phyloP scores from a whole-genome alignment of 495 filamentous ascomycete genomes.

The Penicillium alfredii region DNA sequence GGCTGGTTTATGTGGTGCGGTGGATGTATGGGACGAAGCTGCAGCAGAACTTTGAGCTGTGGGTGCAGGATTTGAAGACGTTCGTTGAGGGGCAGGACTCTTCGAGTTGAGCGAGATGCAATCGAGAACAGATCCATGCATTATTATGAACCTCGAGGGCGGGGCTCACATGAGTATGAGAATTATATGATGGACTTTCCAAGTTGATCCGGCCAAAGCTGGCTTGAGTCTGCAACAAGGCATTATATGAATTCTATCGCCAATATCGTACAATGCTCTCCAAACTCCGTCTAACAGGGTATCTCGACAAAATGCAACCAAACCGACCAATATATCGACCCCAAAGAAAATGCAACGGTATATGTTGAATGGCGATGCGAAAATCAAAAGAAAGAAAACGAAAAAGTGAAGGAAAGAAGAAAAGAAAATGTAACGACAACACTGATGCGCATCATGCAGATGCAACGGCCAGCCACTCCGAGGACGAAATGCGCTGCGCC shows the following conservation, averaged over 20 bases:
- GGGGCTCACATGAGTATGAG: too few relatives aligned
- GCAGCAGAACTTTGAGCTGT: conserved; percentile 32
- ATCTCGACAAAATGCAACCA: conserved; percentile 12
- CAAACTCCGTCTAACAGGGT: conserved; percentile 15
- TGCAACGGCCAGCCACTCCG: conserved; percentile 29
- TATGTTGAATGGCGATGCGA: too few relatives aligned
- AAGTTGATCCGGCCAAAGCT: too few relatives aligned
- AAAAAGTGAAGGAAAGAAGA: conserved; percentile 5
- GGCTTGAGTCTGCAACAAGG: too few relatives aligned
- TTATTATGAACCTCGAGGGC: too few relatives aligned
- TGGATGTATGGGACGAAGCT: conserved; percentile 33
- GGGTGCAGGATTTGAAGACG: conserved; percentile 35
- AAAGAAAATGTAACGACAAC: conserved; percentile 2
- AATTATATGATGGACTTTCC: too few relatives aligned
- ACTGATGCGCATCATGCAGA: conserved; percentile 6
- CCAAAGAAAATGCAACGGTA: too few relatives aligned
- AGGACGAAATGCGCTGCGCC: conserved; percentile 26
- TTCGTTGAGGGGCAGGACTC: conserved; percentile 21
- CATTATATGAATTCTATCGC: not conserved
- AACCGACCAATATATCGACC: too few relatives aligned
- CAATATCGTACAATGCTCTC: conserved; percentile 3
- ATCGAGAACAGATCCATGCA: not conserved
- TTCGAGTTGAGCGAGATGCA: too few relatives aligned
- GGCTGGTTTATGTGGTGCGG: conserved; percentile 34
- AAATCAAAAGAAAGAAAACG: conserved; percentile 1